Conservation (phyloP, 1,284 basidiomycete genomes). For the Tilletia caries region DNA sequence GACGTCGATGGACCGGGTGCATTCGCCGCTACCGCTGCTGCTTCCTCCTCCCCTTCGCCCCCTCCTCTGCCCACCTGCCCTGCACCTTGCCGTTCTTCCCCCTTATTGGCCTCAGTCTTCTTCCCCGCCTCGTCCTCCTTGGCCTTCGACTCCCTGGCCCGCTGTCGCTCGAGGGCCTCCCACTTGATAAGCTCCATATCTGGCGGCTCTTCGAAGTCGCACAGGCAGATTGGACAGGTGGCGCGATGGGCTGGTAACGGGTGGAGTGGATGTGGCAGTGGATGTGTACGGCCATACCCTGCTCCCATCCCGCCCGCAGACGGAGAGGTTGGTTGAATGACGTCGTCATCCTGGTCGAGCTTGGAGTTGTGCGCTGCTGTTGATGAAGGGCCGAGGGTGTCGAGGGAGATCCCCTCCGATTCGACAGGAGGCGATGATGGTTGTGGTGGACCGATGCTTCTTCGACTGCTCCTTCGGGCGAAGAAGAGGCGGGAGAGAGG, state of each 20-base stretch:
- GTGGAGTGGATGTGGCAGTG: constrained; percentile 36
- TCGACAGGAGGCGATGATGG: neutral
- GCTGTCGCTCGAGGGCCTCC: neutral
- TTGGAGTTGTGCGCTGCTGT: no score
- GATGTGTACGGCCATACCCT: neutral
- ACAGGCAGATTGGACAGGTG: constrained; percentile 46
- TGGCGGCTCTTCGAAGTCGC: constrained; percentile 35
- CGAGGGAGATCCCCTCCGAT: constrained; percentile 11
- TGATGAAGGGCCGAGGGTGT: neutral
- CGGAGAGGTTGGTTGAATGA: neutral
- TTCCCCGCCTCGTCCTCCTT: neutral
- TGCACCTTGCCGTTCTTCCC: constrained; percentile 16
- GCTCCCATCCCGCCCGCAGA: neutral
- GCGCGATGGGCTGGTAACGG: constrained; percentile 39
- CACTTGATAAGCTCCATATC: constrained; percentile 12
- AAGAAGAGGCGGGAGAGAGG: constrained; percentile 8
- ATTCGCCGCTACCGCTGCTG: neutral
- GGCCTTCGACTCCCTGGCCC: neutral
- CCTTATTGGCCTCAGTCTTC: constrained; percentile 2
- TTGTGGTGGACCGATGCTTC: neutral
- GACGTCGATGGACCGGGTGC: neutral
- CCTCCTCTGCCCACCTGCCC: neutral
- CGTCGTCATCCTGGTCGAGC: neutral
- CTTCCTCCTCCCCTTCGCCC: constrained; percentile 20
- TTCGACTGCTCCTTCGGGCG: neutral